phyloP scores from a whole-genome alignment of 192 early-diverging fungal species.

The Kappamyces sp. region DNA sequence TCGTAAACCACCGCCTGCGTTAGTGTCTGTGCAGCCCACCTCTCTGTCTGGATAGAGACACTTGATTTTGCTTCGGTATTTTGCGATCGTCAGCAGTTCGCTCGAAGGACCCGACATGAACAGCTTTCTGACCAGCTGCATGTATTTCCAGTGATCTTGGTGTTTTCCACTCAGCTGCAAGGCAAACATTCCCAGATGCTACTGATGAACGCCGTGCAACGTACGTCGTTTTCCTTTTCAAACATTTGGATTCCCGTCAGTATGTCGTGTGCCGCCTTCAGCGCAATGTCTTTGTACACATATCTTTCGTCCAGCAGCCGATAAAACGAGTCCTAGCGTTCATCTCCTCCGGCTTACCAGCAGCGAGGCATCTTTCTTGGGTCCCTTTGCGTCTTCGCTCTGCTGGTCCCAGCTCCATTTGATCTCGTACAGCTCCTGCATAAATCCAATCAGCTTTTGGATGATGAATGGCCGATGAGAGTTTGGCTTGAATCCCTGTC shows the following conservation, averaged over 20 bases:
- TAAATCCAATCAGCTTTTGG: conserved; percentile 27
- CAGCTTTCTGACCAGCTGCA: conserved; percentile 31
- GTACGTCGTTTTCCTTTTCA: conserved; percentile 4
- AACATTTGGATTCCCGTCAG: conserved; percentile 29
- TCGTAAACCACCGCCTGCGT: conserved; percentile 43
- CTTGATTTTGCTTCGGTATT: conserved; percentile 29
- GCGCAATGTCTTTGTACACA: conserved; percentile 32
- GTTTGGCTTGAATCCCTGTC: conserved; percentile 27
- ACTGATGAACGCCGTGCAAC: background rate
- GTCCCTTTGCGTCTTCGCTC: conserved; percentile 13
- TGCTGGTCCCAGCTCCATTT: conserved; percentile 33
- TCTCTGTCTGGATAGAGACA: conserved; percentile 40
- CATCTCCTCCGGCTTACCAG: background rate
- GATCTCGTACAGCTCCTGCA: conserved; percentile 41
- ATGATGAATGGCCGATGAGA: conserved; percentile 21
- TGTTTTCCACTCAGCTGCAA: conserved; percentile 38
- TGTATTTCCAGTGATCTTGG: conserved; percentile 47
- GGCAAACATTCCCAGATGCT: conserved; percentile 32
- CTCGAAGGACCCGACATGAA: conserved; percentile 16
- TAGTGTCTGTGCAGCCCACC: conserved; percentile 18
- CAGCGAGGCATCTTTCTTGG: background rate
- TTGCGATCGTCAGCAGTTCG: conserved; percentile 21
- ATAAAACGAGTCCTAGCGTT: conserved; percentile 42
- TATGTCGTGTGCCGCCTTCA: conserved; percentile 44
- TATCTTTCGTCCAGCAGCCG: conserved; percentile 38